phyloP scores from a whole-genome alignment of 2,329 filamentous ascomycete species.

The Boeremia exigua region DNA sequence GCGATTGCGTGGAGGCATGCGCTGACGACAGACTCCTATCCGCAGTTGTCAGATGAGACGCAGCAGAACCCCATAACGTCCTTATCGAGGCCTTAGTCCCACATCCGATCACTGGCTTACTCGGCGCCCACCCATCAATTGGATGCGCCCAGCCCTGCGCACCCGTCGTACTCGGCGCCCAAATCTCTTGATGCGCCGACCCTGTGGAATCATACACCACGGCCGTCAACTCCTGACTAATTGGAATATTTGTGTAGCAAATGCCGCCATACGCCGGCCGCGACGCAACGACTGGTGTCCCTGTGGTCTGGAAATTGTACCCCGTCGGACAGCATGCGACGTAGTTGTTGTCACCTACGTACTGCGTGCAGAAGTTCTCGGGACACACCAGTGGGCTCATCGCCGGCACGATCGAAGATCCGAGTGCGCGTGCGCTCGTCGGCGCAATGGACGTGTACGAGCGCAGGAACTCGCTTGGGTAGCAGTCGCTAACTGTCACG shows the following conservation, averaged over 20 bases:
- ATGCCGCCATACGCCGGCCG: slow-evolving; percentile 17
- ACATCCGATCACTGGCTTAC: not conserved
- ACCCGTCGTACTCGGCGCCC: slow-evolving; percentile 7
- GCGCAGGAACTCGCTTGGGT: slow-evolving; percentile 30
- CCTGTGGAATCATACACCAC: slow-evolving; percentile 8
- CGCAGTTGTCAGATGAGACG: too few species aligned
- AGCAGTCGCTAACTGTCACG: slow-evolving; percentile 29
- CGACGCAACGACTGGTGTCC: not conserved
- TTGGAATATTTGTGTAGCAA: slow-evolving; percentile 10
- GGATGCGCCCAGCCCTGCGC: slow-evolving; percentile 15
- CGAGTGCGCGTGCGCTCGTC: slow-evolving; percentile 1
- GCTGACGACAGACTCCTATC: not conserved
- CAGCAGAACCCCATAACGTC: too few species aligned
- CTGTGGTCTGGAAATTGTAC: slow-evolving; percentile 8
- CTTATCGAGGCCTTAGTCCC: not conserved
- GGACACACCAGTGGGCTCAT: slow-evolving; percentile 36
- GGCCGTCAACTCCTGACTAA: slow-evolving; percentile 1
- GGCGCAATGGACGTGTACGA: slow-evolving; percentile 25
- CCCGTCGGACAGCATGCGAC: slow-evolving; percentile 34
- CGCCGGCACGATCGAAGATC: slow-evolving; percentile 29
- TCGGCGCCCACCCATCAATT: slow-evolving; percentile 16
- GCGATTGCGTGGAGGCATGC: not conserved
- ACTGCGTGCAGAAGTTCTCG: slow-evolving; percentile 27
- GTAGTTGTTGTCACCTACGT: slow-evolving; percentile 27
- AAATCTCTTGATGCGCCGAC: not conserved